Percentiles rank a stretch among this genome's conserved stretches.
Evolutionary conservation across 2,329 filamentous ascomycete genomes (phyloP).

Genomic region (Coniella lustricola): DNA sequence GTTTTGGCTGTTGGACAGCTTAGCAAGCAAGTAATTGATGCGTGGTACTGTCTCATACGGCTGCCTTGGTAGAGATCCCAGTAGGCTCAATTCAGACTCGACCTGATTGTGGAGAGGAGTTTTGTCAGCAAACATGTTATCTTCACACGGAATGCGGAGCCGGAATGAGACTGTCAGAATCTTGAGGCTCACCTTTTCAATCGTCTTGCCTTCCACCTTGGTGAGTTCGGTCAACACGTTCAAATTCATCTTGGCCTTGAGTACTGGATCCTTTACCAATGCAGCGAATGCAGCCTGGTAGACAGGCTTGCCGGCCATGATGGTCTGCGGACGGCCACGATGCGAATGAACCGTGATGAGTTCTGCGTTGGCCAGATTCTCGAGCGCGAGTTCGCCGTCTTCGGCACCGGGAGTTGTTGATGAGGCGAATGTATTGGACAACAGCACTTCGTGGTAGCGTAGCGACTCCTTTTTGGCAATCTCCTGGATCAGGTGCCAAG

Average conservation of each 20-base stretch:
- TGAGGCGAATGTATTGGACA: constrained; percentile 66
- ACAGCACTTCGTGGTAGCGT: constrained; percentile 78
- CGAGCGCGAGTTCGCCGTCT: constrained; percentile 67
- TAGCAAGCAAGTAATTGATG: constrained; percentile 64
- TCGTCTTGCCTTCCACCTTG: constrained; percentile 63
- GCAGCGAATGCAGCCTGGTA: constrained; percentile 76
- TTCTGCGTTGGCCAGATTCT: constrained; percentile 76
- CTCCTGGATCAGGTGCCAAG: constrained; percentile 78
- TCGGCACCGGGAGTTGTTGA: constrained; percentile 40
- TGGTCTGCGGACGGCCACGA: constrained; percentile 69
- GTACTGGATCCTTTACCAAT: constrained; percentile 63
- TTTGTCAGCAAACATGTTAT: neutral
- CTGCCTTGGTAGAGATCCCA: constrained; percentile 65
- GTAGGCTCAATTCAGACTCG: constrained; percentile 65
- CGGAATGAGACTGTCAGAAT: neutral
- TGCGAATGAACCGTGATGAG: constrained; percentile 69
- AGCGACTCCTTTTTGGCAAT: constrained; percentile 63
- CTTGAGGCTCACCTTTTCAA: constrained; percentile 50
- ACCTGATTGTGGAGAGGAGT: constrained; percentile 27
- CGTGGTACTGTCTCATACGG: constrained; percentile 61
- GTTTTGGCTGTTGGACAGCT: constrained; percentile 65
- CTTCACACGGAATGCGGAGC: too few relatives aligned
- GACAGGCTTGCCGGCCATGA: constrained; percentile 78
- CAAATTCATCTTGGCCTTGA: constrained; percentile 68
- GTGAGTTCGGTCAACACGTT: constrained; percentile 61